Evolutionary conservation across 768 basidiomycete genomes (phyloP).

Genomic region (Suillus ampliporus): DNA sequence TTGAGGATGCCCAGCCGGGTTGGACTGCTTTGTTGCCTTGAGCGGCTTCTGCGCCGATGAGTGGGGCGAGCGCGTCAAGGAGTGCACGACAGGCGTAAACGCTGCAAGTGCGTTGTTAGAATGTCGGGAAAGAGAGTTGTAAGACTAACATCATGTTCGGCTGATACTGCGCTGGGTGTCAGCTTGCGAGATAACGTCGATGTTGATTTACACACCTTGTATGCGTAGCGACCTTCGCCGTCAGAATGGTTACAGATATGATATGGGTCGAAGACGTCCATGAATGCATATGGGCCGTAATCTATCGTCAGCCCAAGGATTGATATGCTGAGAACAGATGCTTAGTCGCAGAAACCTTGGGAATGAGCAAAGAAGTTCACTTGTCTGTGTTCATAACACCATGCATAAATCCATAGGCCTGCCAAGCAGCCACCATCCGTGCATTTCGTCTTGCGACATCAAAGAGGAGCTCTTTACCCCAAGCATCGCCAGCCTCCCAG

Average conservation of each 20-base stretch:
- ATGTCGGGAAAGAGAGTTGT: not conserved
- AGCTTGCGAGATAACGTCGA: slow-evolving; percentile 7
- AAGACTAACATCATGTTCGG: slow-evolving; percentile 76
- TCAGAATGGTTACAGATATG: slow-evolving; percentile 96
- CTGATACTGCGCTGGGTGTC: slow-evolving; percentile 54
- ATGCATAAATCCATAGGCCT: slow-evolving; percentile 93
- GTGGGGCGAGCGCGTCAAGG: slow-evolving; percentile 76
- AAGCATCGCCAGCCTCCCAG: slow-evolving; percentile 54
- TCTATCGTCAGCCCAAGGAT: slow-evolving; percentile 79
- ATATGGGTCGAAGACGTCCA: slow-evolving; percentile 86
- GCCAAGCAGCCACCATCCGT: slow-evolving; percentile 94
- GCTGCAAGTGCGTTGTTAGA: slow-evolving; percentile 41
- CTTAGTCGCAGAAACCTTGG: slow-evolving; percentile 14
- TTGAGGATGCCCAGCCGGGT: slow-evolving; percentile 68
- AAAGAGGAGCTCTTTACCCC: slow-evolving; percentile 74
- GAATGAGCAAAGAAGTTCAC: slow-evolving; percentile 43
- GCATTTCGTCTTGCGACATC: slow-evolving; percentile 88
- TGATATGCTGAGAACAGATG: slow-evolving; percentile 57
- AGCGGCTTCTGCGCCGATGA: slow-evolving; percentile 84
- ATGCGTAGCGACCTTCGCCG: slow-evolving; percentile 76
- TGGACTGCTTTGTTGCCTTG: slow-evolving; percentile 51
- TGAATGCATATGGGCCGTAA: slow-evolving; percentile 91
- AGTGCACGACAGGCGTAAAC: slow-evolving; percentile 81
- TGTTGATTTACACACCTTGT: slow-evolving; percentile 46
- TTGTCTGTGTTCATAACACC: slow-evolving; percentile 99